phyloP scores from a whole-genome alignment of 208 protist genomes.

The Wallacemonas sp. region DNA sequence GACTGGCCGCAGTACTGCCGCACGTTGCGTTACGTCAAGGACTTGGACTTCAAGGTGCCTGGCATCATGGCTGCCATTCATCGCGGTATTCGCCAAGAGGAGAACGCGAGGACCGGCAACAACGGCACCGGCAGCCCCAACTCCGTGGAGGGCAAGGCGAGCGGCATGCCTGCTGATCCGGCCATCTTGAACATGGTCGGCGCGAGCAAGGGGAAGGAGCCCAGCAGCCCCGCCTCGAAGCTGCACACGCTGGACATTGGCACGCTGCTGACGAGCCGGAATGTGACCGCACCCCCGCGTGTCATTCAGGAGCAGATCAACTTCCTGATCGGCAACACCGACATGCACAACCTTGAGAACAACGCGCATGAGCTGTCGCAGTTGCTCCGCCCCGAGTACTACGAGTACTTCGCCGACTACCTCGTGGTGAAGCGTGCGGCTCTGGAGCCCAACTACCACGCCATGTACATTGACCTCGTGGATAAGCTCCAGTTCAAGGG shows the following conservation, averaged over 20 bases:
- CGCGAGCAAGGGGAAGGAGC: slow-evolving; percentile 36
- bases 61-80: slow-evolving; percentile 90
- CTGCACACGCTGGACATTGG: slow-evolving; percentile 88
- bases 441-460: slow-evolving; percentile 98
- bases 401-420: slow-evolving; percentile 96
- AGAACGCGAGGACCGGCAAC: slow-evolving; percentile 29
- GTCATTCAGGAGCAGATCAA: slow-evolving; percentile 92
- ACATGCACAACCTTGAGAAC: slow-evolving; percentile 80
- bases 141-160: slow-evolving; percentile 22
- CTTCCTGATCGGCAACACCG: slow-evolving; percentile 92
- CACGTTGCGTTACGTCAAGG: slow-evolving; percentile 76
- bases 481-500: slow-evolving; percentile 74
- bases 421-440: slow-evolving; percentile 97
- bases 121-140: slow-evolving; percentile 17
- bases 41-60: slow-evolving; percentile 87
- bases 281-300: slow-evolving; percentile 77
- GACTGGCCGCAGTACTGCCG: slow-evolving; percentile 96
- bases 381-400: slow-evolving; percentile 83
- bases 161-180: slow-evolving; percentile 47
- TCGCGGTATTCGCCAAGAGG: slow-evolving; percentile 78
- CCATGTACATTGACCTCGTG: slow-evolving; percentile 90
- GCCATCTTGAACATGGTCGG: slow-evolving; percentile 60
- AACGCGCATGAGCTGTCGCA: slow-evolving; percentile 79
- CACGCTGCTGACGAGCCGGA: slow-evolving; percentile 68
- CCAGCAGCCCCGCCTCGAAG: slow-evolving; percentile 37